phyloP scores from a whole-genome alignment of 768 basidiomycete species.

The Clathrus columnatus region DNA sequence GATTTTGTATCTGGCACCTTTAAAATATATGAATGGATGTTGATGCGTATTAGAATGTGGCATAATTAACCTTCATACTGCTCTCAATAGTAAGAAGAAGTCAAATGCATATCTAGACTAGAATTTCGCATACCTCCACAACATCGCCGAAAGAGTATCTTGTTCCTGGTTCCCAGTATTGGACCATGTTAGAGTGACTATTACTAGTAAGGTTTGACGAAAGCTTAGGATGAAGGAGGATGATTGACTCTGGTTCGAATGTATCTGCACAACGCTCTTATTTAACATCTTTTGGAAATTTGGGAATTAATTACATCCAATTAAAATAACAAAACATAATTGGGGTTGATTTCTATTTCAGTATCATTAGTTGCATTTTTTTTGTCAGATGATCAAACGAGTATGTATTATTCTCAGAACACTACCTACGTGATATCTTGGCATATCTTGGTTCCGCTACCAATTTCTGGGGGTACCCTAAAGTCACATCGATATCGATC shows the following conservation, averaged over 20 bases:
- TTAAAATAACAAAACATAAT: background rate
- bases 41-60: background rate
- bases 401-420: background rate
- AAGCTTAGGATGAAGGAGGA: too few relatives aligned
- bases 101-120: slow-evolving; percentile 6
- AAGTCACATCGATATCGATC: background rate
- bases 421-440: background rate
- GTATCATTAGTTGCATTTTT: background rate
- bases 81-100: too few relatives aligned
- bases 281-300: background rate
- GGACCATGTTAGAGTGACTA: slow-evolving; percentile 29
- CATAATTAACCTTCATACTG: slow-evolving; percentile 6
- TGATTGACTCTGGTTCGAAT: too few relatives aligned
- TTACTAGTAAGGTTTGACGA: background rate
- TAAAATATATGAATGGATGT: too few relatives aligned
- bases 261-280: too few relatives aligned
- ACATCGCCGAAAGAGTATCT: slow-evolving; percentile 45
- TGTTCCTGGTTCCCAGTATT: slow-evolving; percentile 54
- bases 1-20: slow-evolving; percentile 56
- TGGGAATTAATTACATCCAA: background rate
- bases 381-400: background rate
- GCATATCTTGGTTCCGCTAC: background rate
- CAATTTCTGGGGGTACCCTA: background rate
- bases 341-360: background rate
- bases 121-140: slow-evolving; percentile 37